phyloP scores from a whole-genome alignment of 257 asterid genomes.

The Solanum piurae region DNA sequence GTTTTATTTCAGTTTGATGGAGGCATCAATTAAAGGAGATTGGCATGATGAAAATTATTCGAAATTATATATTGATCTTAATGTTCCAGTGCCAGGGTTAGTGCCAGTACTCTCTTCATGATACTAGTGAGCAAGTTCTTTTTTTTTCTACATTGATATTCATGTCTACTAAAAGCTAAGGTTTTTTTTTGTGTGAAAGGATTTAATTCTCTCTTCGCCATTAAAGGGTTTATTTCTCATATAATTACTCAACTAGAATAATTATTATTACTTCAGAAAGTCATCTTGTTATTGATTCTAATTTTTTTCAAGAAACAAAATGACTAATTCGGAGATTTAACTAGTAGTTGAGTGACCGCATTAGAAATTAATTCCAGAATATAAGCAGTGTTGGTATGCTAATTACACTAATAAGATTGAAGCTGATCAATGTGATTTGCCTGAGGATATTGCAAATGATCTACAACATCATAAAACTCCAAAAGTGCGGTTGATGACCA shows the following conservation, averaged over 20 bases:
- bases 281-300: background rate
- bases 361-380: background rate
- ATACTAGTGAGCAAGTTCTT: background rate
- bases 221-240: background rate
- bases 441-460: slow-evolving; percentile 13
- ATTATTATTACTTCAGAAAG: background rate
- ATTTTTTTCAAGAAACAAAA: background rate
- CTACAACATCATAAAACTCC: slow-evolving; percentile 23
- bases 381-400: no score
- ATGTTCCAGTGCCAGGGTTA: no score
- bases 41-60: no score
- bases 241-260: background rate
- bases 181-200: background rate
- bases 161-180: background rate
- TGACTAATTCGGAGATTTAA: background rate
- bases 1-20: no score
- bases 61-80: no score
- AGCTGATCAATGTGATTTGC: background rate
- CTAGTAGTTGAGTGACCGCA: background rate
- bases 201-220: background rate
- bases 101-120: background rate
- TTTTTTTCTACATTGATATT: background rate
- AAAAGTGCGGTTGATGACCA: slow-evolving; percentile 43
- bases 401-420: no score
- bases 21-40: no score